Evolutionary conservation across 2,329 filamentous ascomycete species (phyloP).

Genomic region (Diaporthe sp.): DNA sequence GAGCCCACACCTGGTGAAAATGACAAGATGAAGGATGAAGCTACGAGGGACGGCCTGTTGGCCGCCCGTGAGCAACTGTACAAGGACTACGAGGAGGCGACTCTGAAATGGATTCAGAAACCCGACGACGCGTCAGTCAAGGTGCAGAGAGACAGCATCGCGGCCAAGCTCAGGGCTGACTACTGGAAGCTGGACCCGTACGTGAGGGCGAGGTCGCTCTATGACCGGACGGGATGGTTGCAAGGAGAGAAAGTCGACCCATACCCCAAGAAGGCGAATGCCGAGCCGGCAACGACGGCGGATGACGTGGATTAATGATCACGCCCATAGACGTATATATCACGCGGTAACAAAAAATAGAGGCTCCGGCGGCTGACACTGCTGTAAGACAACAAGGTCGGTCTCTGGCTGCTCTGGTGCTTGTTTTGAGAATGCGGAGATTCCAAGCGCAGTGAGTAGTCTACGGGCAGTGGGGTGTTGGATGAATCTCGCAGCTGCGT

Average conservation of each 20-base stretch:
- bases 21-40: constrained; percentile 76
- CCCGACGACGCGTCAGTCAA: constrained; percentile 63
- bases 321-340: constrained; percentile 38
- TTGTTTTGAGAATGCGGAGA: neutral
- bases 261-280: constrained; percentile 63
- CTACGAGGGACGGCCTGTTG: constrained; percentile 74
- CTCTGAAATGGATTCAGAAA: constrained; percentile 79
- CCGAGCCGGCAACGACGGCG: constrained; percentile 53
- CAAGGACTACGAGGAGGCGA: constrained; percentile 80
- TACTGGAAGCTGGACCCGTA: constrained; percentile 96
- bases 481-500: neutral
- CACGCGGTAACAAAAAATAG: constrained; percentile 12
- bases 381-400: neutral
- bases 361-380: neutral
- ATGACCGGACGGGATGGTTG: constrained; percentile 85
- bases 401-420: neutral
- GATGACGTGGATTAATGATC: constrained; percentile 60
- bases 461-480: neutral
- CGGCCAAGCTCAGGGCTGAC: constrained; percentile 75
- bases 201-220: constrained; percentile 84
- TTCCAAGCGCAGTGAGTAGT: neutral
- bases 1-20: constrained; percentile 86
- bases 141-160: constrained; percentile 72
- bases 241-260: constrained; percentile 79
- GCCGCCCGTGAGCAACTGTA: constrained; percentile 75